Evolutionary conservation across 371 early-diverging fungal species (phyloP).

Genomic region (Phascolomyces articulosus): DNA sequence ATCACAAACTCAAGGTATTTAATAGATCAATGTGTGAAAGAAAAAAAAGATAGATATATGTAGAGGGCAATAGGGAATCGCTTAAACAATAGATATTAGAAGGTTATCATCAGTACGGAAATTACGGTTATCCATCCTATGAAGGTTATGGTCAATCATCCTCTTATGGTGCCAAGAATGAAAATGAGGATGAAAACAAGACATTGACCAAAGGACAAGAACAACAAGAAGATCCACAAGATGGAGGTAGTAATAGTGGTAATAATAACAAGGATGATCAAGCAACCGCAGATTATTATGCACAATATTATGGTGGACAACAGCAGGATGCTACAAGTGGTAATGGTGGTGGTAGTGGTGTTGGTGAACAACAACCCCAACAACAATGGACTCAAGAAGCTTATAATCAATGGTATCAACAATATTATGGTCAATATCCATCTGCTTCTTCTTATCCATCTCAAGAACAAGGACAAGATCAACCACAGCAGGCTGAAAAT

Average conservation of each 20-base stretch:
- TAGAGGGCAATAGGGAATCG: too few relatives aligned
- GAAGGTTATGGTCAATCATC: conserved; percentile 25
- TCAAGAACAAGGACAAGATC: conserved; percentile 15
- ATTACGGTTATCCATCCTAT: conserved; percentile 31
- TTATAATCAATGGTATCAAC: conserved; percentile 53
- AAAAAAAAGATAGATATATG: too few relatives aligned
- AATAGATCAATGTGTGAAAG: conserved; percentile 6
- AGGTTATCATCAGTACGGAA: conserved; percentile 23
- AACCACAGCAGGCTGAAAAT: background rate
- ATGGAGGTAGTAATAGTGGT: too few relatives aligned
- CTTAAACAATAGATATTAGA: background rate
- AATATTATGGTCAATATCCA: conserved; percentile 39
- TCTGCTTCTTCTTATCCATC: background rate
- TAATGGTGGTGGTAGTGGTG: conserved; percentile 6
- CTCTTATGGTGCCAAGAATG: conserved; percentile 2
- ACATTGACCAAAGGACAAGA: background rate
- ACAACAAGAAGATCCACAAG: conserved; percentile 11
- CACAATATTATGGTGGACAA: conserved; percentile 32
- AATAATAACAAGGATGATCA: conserved; percentile 15
- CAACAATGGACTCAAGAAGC: conserved; percentile 42
- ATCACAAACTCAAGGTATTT: conserved; percentile 3
- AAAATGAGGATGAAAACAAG: conserved; percentile 1
- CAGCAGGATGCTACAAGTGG: background rate
- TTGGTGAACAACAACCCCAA: conserved; percentile 17
- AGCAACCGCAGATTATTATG: conserved; percentile 26